Evolutionary conservation across 2,329 filamentous ascomycete genomes (phyloP).

Genomic region (Aspergillus intermedius): DNA sequence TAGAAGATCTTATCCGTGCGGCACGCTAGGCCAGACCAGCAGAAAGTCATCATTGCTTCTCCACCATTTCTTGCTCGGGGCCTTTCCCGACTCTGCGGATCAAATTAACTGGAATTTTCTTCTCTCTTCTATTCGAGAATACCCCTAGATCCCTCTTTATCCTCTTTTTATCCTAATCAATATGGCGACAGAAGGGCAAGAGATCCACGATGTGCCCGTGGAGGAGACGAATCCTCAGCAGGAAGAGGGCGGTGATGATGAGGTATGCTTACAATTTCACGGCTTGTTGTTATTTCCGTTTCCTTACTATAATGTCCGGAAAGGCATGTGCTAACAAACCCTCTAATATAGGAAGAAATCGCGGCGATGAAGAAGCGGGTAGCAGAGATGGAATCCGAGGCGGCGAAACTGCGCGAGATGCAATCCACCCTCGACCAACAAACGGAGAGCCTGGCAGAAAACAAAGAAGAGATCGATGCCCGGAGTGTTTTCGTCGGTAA

Average conservation of each 20-base stretch:
- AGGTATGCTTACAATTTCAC: slow-evolving; percentile 26
- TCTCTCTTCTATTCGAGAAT: background rate
- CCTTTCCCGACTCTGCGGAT: background rate
- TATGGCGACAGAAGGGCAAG: slow-evolving; percentile 32
- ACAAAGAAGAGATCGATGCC: slow-evolving; percentile 91
- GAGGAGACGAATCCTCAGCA: slow-evolving; percentile 19
- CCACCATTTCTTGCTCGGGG: background rate
- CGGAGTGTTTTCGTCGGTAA: slow-evolving; percentile 98
- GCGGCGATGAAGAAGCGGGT: slow-evolving; percentile 80
- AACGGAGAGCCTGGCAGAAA: slow-evolving; percentile 74
- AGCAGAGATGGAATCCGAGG: slow-evolving; percentile 86
- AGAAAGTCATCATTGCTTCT: slow-evolving; percentile 10
- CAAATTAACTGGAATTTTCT: slow-evolving; percentile 7
- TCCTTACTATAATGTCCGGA: too few relatives aligned
- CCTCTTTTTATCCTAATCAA: slow-evolving; percentile 6
- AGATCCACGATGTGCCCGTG: slow-evolving; percentile 33
- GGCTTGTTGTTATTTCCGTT: background rate
- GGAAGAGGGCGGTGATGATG: slow-evolving; percentile 40
- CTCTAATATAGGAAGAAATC: slow-evolving; percentile 60
- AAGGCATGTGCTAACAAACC: too few relatives aligned
- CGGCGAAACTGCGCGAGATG: slow-evolving; percentile 79
- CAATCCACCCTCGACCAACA: slow-evolving; percentile 80
- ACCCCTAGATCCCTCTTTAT: background rate
- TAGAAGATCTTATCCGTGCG: slow-evolving; percentile 9
- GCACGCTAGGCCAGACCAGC: slow-evolving; percentile 9